Conservation (phyloP, 768 basidiomycete species). For the Hypholoma fasciculare region DNA sequence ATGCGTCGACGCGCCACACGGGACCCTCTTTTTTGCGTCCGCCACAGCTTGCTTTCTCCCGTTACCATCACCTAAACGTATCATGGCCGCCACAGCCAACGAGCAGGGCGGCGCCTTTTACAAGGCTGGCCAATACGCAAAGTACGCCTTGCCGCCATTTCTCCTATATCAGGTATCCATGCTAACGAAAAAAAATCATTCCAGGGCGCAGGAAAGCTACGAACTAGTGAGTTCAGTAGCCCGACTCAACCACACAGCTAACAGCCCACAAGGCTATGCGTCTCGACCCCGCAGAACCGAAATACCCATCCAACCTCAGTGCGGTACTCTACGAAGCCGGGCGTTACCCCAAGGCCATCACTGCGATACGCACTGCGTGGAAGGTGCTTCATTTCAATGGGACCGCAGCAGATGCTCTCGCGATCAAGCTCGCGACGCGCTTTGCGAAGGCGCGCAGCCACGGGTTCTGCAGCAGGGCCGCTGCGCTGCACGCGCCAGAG, state of each 20-base stretch:
- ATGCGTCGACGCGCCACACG: no score
- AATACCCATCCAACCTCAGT: constrained; percentile 23
- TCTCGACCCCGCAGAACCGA: constrained; percentile 15
- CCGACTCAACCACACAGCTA: neutral
- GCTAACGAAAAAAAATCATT: neutral
- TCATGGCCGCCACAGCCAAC: constrained; percentile 6
- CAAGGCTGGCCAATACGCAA: constrained; percentile 3
- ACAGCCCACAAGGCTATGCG: constrained; percentile 10
- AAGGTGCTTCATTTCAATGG: neutral
- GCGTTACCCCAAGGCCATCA: constrained; percentile 12
- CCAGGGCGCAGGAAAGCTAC: neutral
- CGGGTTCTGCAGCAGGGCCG: neutral
- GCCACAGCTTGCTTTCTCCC: no score
- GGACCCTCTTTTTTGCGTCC: no score
- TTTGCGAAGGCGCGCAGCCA: constrained; percentile 14
- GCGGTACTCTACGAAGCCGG: constrained; percentile 22
- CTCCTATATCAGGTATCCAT: neutral
- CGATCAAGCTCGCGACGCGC: constrained; percentile 16
- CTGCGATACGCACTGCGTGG: constrained; percentile 9
- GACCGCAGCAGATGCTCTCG: constrained; percentile 3
- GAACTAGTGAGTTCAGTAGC: neutral
- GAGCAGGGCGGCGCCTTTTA: constrained; percentile 1
- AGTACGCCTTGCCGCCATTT: neutral
- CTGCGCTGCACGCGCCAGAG: neutral
- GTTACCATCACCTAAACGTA: neutral